Base-by-base conservation (phyloP, 805 yeast genomes). In the Torulaspora quercuum region DNA sequence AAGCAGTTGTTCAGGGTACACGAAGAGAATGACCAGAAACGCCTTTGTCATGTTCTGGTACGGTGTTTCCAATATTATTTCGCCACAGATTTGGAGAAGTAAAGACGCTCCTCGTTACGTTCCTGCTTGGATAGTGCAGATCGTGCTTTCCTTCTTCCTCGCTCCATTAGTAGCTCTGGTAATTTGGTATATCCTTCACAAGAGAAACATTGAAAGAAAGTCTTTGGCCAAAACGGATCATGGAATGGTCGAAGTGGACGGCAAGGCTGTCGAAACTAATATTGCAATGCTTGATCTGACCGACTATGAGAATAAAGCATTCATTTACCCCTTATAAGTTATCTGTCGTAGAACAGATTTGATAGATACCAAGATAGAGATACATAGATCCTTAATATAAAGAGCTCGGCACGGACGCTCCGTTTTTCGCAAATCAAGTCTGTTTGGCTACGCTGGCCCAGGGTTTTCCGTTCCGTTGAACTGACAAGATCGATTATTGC, bases 81-180 rank as follows among this genome's bases (percentile, higher is more conserved):
- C 78, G 3, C 80, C 81, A 3, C 81, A 75, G 49, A 50, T 76
- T 22, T 76, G 80, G 78, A 64, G 65, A 51, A 59, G 50, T 5
- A 52, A 48, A 11, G 70, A 69, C 44, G 64, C 68, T 5, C 79
- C 80, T 29, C 54, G 68, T 38, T 71, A 65, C 45, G 38, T 51
- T 8, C 59, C 67, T 1, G 71, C 76, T 4, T 69, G 81, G 81
- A 59, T 68, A 38, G 76, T 73, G 11, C 80, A 75, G 49, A 71
- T 75, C 32, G 73, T 73, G 7, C 46, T 73, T 15, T 65, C 75
- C 9, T 76, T 72, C 50, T 54, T 63, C 25, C 25, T 59, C 13
- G 71, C 79, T 1, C 78, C 81, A 3, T 29, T 61, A 1, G 18
- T 70, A 13, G 61, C 71, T 3, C 34, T 69, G 3, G 55, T 69